These are phyloP conservation scores for Hypoxylon sp. DNA, from an alignment of 2,329 filamentous ascomycete genomes.

Conservation along the genomic window DNA sequence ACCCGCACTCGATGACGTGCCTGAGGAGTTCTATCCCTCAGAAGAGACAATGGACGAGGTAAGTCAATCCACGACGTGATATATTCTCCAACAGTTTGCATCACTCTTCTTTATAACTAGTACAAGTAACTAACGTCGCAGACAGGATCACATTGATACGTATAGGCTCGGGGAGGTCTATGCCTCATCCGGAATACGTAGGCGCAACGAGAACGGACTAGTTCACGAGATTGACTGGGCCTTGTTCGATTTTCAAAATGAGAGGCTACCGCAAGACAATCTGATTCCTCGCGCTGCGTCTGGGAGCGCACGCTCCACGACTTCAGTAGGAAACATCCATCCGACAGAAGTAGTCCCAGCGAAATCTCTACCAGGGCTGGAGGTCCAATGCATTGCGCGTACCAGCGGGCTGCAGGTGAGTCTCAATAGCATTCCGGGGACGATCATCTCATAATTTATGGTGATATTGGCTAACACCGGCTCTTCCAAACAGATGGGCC, in stretches of 20 bases:
- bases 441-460: background rate
- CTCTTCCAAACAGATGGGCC: slow-evolving; percentile 69
- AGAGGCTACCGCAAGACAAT: slow-evolving; percentile 80
- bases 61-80: slow-evolving; percentile 16
- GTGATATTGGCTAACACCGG: slow-evolving; percentile 14
- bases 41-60: slow-evolving; percentile 75
- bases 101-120: background rate
- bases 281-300: slow-evolving; percentile 66
- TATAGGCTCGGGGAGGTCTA: slow-evolving; percentile 87
- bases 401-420: slow-evolving; percentile 79
- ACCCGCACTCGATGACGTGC: slow-evolving; percentile 89
- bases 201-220: slow-evolving; percentile 78
- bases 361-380: slow-evolving; percentile 76
- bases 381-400: slow-evolving; percentile 89
- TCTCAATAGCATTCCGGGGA: background rate
- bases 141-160: slow-evolving; percentile 80
- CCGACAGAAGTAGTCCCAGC: slow-evolving; percentile 72
- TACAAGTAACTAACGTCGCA: slow-evolving; percentile 62
- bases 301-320: slow-evolving; percentile 53
- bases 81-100: background rate
- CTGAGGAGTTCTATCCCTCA: slow-evolving; percentile 85
- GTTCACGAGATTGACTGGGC: slow-evolving; percentile 97
- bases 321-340: slow-evolving; percentile 57
- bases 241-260: slow-evolving; percentile 82
- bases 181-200: slow-evolving; percentile 89